A percentile compares a stretch with the other conserved stretches of the same genome.
Evolutionary conservation across 2,329 filamentous ascomycete genomes (phyloP).

Genomic region (Aspergillus oerlinghausenensis): DNA sequence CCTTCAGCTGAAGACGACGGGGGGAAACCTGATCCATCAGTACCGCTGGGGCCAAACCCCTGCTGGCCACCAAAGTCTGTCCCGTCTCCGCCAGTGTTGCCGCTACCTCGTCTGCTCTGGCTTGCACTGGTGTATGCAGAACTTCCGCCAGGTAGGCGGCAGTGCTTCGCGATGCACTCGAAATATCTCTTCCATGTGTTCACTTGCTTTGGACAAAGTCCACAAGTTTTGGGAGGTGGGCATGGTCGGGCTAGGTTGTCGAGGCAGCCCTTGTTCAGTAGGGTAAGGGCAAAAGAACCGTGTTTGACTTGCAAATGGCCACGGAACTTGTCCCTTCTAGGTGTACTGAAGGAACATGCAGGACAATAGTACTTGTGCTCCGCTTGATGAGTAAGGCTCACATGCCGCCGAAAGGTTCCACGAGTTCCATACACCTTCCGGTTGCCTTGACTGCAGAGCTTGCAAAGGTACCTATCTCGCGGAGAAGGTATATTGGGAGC

Average conservation of each 20-base stretch:
- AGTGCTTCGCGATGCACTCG: constrained; percentile 11
- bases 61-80: not conserved
- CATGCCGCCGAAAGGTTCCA: constrained; percentile 11
- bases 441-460: not conserved
- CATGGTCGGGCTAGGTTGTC: not conserved
- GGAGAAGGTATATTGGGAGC: not conserved
- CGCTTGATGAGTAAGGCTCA: constrained; percentile 2
- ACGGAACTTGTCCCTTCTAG: constrained; percentile 12
- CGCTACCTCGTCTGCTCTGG: constrained; percentile 8
- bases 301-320: constrained; percentile 3
- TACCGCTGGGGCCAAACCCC: not conserved
- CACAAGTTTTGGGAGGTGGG: constrained; percentile 1
- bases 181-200: constrained; percentile 10
- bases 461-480: constrained; percentile 1
- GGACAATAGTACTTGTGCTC: constrained; percentile 4
- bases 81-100: constrained; percentile 5
- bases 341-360: not conserved
- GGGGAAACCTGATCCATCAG: not conserved
- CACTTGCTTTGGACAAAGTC: constrained; percentile 3
- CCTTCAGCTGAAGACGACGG: not conserved
- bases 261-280: not conserved
- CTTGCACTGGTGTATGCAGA: constrained; percentile 3
- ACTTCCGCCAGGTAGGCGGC: constrained; percentile 2
- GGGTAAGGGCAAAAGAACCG: not conserved
- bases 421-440: not conserved